phyloP scores from a whole-genome alignment of 139 green algal species.

The Chlorella vulgaris region DNA sequence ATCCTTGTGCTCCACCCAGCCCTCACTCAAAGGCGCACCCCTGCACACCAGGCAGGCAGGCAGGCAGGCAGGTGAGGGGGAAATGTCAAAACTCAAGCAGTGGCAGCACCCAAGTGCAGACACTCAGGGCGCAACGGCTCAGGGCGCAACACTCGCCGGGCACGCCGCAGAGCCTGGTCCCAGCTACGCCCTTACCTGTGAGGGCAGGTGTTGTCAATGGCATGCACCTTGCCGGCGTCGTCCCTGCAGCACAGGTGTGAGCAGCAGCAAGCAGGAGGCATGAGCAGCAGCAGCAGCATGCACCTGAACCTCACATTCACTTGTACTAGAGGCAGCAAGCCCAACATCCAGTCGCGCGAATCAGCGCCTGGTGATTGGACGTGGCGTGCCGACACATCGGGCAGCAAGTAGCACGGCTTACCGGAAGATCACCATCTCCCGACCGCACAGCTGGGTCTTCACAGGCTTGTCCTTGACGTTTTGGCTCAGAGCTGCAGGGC shows the following conservation, averaged over 20 bases:
- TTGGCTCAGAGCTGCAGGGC: slow-evolving; percentile 57
- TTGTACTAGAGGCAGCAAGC: no score
- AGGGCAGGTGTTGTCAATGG: slow-evolving; percentile 79
- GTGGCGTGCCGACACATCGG: no score
- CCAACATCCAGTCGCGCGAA: no score
- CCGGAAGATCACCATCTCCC: slow-evolving; percentile 77
- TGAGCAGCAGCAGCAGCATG: no score
- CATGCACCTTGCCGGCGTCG: slow-evolving; percentile 55
- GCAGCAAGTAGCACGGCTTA: background rate
- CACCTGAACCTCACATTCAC: no score
- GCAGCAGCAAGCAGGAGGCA: background rate
- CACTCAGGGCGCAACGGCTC: no score
- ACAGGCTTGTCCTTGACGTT: slow-evolving; percentile 61
- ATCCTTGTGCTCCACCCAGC: slow-evolving; percentile 49
- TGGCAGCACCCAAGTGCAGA: background rate
- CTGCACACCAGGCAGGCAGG: slow-evolving; percentile 36
- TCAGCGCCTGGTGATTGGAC: no score
- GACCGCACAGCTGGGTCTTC: slow-evolving; percentile 76
- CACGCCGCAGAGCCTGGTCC: no score
- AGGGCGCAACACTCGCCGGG: no score
- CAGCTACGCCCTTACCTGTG: no score
- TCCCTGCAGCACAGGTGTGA: background rate
- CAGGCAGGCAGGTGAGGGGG: no score
- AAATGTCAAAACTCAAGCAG: background rate
- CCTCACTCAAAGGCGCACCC: slow-evolving; percentile 60